Conservation (phyloP, 176 grass and related monocot species). For the Tuctoria greenei region DNA sequence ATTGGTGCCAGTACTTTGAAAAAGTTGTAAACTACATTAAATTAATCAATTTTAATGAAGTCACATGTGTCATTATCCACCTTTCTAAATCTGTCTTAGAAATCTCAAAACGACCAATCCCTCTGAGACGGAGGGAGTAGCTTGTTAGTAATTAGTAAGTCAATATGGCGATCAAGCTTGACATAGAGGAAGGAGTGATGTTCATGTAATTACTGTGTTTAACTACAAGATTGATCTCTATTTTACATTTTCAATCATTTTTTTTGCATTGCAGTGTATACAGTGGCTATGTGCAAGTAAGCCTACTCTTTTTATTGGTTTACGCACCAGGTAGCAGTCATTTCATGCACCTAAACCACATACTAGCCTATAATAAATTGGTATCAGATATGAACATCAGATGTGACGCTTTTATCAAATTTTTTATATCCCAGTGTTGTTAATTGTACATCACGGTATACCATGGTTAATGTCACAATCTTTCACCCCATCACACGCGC, state of each 20-base stretch:
- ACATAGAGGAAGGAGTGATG: too few species aligned
- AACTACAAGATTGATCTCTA: neutral
- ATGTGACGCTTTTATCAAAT: neutral
- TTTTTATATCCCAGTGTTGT: neutral
- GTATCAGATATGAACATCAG: neutral
- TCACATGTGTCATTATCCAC: too few species aligned
- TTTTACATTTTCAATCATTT: neutral
- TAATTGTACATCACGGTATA: constrained; percentile 15
- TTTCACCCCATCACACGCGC: neutral
- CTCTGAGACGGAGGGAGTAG: too few species aligned
- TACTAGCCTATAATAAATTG: neutral
- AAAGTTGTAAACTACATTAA: too few species aligned
- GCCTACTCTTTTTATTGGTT: neutral
- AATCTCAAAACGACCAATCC: too few species aligned
- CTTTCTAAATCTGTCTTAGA: too few species aligned
- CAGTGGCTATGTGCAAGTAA: neutral
- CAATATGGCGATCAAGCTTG: too few species aligned
- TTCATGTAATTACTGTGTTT: neutral
- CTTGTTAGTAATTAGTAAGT: too few species aligned
- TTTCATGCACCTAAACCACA: constrained; percentile 21
- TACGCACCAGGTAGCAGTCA: neutral
- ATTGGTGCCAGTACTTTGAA: too few species aligned
- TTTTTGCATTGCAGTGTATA: neutral
- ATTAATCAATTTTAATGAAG: too few species aligned
- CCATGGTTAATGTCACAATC: neutral